These are phyloP conservation scores for Didymella exigua DNA, from an alignment of 2,329 filamentous ascomycete genomes.

Conservation along the genomic window DNA sequence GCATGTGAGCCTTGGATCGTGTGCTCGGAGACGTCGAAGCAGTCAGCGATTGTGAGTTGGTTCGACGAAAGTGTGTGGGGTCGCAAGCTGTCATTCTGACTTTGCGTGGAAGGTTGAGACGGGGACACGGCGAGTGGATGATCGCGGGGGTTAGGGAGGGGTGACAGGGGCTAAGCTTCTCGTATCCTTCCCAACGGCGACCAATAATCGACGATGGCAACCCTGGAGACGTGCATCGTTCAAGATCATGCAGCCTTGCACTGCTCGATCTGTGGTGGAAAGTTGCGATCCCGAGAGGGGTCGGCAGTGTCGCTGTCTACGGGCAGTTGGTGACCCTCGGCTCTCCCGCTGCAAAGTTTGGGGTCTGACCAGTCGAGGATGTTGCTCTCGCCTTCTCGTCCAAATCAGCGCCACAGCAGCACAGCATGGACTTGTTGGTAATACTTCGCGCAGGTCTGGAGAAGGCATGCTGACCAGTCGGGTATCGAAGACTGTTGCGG, in stretches of 20 bases:
- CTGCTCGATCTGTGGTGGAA: neutral
- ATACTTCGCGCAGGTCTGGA: neutral
- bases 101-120: conserved; percentile 5
- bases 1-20: conserved; percentile 1
- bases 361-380: neutral
- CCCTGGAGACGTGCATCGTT: neutral
- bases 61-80: neutral
- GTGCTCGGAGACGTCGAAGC: neutral
- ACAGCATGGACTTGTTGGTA: neutral
- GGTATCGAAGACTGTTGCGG: neutral
- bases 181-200: conserved; percentile 8
- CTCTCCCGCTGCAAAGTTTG: neutral
- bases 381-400: neutral
- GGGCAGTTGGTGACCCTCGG: conserved; percentile 4
- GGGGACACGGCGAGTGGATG: conserved; percentile 1
- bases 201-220: conserved; percentile 11
- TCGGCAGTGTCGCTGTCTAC: neutral
- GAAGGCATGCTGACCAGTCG: neutral
- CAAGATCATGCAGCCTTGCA: neutral
- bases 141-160: conserved; percentile 11
- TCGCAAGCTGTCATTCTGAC: conserved; percentile 9
- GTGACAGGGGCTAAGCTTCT: conserved; percentile 15
- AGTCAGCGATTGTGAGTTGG: neutral
- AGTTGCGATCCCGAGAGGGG: conserved; percentile 1
- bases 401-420: neutral